Evolutionary conservation across 352 stramenopile species (phyloP), one percentile per base, ranked within the genome.

Genomic region (Pilasporangium apinafurcum): DNA sequence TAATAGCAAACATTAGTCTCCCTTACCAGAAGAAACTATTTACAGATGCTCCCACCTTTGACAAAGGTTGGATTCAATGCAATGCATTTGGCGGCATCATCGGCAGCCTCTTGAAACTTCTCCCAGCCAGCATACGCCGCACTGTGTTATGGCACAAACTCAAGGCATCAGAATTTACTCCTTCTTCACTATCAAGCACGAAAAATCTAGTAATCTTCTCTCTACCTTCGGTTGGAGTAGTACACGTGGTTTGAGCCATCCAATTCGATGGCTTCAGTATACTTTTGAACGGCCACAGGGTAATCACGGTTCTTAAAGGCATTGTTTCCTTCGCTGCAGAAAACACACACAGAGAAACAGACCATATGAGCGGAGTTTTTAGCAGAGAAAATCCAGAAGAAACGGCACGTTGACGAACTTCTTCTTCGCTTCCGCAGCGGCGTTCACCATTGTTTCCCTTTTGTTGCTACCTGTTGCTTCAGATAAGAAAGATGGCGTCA

Each of bases 231-330:
- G 82, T 98, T 98, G 20, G 83, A 96, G 76, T 73, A 98, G 66
- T 97, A 98, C 21, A 96, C 89, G 48, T 96, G 86, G 56, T 97
- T 95, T 22, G 42, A 65, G 16, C 56, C 25, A 65, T 98, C 91
- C 18, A 97, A 52, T 26, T 70, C 67, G 33, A 96, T 95, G 39
- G 93, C 93, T 37, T 95, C 82, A 57, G 91, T 79, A 82, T 98
- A 98, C 54, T 95, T 97, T 20, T 65, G 74, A 34, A 97, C 90
- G 44, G 93, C 93, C 25, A 69, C 60, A 8, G 64, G 54, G 57
- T 96, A 98, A 54, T 97, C 77, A 38, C 83, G 73, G 22, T 67
- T 62, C 68, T 97, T 97, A 68, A 98, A 98, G 58, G 88, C 93
- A 25, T 89, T 80, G 67, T 98, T 98, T 46, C 93, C 93, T 69